Evolutionary conservation across 78 protist species (phyloP), one percentile per base, ranked within the genome.

Genomic region (Emiliania huxleyi): DNA sequence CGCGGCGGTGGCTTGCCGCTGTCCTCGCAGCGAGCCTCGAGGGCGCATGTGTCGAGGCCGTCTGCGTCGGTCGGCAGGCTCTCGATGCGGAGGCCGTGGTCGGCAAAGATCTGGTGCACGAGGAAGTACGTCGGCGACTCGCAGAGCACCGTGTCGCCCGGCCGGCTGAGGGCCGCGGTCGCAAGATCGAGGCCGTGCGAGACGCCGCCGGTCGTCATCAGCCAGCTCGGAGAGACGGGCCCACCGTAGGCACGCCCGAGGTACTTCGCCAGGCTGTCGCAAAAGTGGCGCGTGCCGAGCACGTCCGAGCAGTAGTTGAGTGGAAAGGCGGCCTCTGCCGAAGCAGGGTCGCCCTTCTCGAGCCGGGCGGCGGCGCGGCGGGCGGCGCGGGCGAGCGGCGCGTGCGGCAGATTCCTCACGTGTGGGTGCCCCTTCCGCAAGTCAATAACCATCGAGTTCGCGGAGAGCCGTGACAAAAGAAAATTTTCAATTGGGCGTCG

Each of bases 61-160:
- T 75, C 87, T 45, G 0, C 71, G 52, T 77, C 69, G 11, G 40
- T 25, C 23, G 25, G 42, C 12, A 87, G 48, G 26, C 62, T 25
- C 38, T 26, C 26, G 40, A 69, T 2, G 26, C 25, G 73, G 29
- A 84, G 43, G 33, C 62, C 25, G 69, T 85, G 87, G 52, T 88
- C 90, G 0, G 4, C 22, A 33, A 92, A 75, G 49, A 85, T 26
- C 4, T 62, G 40, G 56, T 40, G 33, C 33, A 91, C 94, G 11
- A 92, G 75, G 25, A 88, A 92, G 91, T 92, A 92, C 22, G 75
- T 69, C 29, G 91, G 87, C 18, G 49, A 73, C 69, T 83, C 87
- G 5, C 62, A 37, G 15, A 55, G n/a, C 8, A 92, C 79, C 40
- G 42, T 26, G 11, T 69, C 84, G 62, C 92, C 92, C 37, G 84